A percentile compares a stretch with the other conserved stretches of the same genome.
phyloP scores from a whole-genome alignment of 257 asterid genomes.

The Ophiorrhiza pumila region DNA sequence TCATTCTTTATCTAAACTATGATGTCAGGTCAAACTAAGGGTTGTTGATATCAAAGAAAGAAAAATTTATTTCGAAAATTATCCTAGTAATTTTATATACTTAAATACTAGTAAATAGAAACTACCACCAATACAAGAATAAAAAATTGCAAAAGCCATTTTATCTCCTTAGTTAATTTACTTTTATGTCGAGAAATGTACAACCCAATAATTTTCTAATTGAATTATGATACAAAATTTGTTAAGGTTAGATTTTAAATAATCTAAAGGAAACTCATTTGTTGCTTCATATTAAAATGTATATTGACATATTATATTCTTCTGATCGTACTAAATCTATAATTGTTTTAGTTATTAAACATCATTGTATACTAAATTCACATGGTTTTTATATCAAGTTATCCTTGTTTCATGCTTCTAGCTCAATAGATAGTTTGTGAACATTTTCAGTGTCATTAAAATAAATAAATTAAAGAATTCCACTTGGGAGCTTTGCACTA shows the following conservation, averaged over 20 bases:
- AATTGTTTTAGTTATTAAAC: no score
- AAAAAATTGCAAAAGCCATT: background rate
- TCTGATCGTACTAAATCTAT: no score
- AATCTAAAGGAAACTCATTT: no score
- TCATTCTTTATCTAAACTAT: background rate
- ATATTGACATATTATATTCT: no score
- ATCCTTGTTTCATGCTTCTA: no score
- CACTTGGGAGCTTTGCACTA: no score
- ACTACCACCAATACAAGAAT: background rate
- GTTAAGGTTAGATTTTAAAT: background rate
- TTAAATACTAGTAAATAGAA: background rate
- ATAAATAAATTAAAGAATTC: no score
- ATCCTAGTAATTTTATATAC: background rate
- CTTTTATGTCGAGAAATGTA: background rate
- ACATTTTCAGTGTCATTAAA: no score
- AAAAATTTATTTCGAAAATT: constrained; percentile 6
- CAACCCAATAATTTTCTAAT: background rate
- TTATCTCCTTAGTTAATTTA: background rate
- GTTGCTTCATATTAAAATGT: no score
- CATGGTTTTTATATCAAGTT: no score
- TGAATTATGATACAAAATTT: background rate
- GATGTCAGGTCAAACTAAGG: constrained; percentile 15
- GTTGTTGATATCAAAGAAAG: background rate
- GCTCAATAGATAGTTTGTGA: no score
- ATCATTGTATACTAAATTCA: no score